Base-by-base conservation (phyloP, 1,284 basidiomycete species). In the Sporisorium sorghi region DNA sequence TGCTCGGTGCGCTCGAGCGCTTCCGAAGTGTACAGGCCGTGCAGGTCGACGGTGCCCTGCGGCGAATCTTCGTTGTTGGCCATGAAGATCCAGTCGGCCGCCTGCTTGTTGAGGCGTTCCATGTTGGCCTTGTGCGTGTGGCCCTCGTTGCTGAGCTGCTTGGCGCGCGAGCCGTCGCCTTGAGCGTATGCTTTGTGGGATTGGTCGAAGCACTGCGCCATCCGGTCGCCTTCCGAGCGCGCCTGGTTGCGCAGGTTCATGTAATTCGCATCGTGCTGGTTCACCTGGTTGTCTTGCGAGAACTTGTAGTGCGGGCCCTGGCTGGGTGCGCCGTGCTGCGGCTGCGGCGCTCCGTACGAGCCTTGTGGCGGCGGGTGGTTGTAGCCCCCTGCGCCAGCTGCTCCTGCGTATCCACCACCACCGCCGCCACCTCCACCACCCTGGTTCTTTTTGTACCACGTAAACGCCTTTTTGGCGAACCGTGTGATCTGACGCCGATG, bases 11-110 rank as follows among this genome's bases (percentile, higher is more conserved):
- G 74, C 43, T 81, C 80, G 26, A 87, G 78, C 9, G 85, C 82
- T 85, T 99, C 96, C 79, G 94, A 93, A 52, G 96, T 94, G 84
- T 93, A 97, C 8, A 99, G 86, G 1, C 93, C 94, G 82, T 96
- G 93, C 42, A 99, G 87, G 85, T 99, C 70, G 7, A 78, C 46
- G 0, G 78, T 80, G 17, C 77, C 78, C 12, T 68, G 76, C 12
- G 78, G 78, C 21, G 72, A 75, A 40, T 80, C 78, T 30, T 76
- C 74, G 53, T 80, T 80, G 69, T 80, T 75, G 24, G 74, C 71
- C 62, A 86, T 86, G 84, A 91, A 98, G 75, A 98, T 97, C 92
- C 93, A 96, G 55, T 91, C 89, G 61, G 90, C 90, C 1, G 96
- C 97, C 85, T 97, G 86, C 69, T 88, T 88, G 85, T 99, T 95